Evolutionary conservation across 495 filamentous ascomycete species (phyloP), one percentile per base, ranked within the genome.

Genomic region (Penicillium bialowiezense): DNA sequence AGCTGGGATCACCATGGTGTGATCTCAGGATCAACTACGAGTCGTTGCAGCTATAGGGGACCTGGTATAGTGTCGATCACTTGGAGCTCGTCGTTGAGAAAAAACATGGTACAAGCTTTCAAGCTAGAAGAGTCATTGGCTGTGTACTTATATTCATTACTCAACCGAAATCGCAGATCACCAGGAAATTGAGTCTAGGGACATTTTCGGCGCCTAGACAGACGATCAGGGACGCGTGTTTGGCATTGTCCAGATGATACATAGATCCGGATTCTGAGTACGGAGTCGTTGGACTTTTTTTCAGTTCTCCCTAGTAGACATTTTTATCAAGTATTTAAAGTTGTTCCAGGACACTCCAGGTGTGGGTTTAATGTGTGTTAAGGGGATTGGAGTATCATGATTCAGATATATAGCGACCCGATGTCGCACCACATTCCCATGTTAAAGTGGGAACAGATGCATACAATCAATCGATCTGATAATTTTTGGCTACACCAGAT

Each of bases 391-490:
- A n/a, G n/a, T n/a, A n/a, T n/a, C n/a, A n/a, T n/a, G n/a, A n/a
- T n/a, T n/a, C n/a, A n/a, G n/a, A n/a, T n/a, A n/a, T n/a, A n/a
- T n/a, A n/a, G n/a, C n/a, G n/a, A n/a, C 14, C 24, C 41, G 24
- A 47, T 45, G 12, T 32, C 7, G 29, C 29, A 32, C 29, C 5
- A 10, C 29, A 32, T 32, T 10, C 3, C 29, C 5, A 10, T 10
- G 12, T 32, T 10, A 7, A 10, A 32, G 29, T 32, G 29, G 29
- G 10, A 32, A 32, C 29, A 13, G 12, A 10, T 13, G 12, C 29
- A 32, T 32, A 23, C 3, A 13, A 40, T 48, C 24, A 48, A 47
- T 36, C 20, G 23, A 39, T 48, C 23, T 48, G 44, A 40, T 48
- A 39, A 18, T 39, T 7, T 10, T 48, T 39, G n/a, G 8, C 23